Evolutionary conservation across 768 basidiomycete genomes (phyloP), one percentile per base, ranked within the genome.

Genomic region (Pleurotus tuoliensis): DNA sequence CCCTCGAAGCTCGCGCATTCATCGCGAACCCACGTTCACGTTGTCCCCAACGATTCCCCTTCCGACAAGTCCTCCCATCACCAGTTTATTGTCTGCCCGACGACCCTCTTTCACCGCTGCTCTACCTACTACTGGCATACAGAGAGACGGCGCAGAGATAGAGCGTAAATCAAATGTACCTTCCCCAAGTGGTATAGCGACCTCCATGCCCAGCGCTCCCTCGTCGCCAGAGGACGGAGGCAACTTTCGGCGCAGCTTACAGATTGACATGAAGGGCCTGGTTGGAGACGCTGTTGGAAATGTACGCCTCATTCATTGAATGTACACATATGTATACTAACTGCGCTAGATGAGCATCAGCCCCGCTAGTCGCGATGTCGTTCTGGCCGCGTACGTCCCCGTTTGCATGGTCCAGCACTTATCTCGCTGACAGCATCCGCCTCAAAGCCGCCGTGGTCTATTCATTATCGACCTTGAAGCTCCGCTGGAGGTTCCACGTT

Each of bases 381-480:
- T 93, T 3, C 82, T 98, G 45, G 95, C 93, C 49, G 88, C 92
- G 88, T 92, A 72, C 62, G 86, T 71, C 45, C 47, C 46, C 11
- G 1, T 20, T 44, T 48, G 34, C 20, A 41, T 51, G 30, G 0
- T 16, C 39, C 22, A 8, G 0, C n/a, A 9, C 15, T 44, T 47
- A 30, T 44, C 7, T 15, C 40, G 25, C 50, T 12, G 15, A 37
- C 38, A 20, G 16, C 25, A 38, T 61, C 27, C 56, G 52, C 44
- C 20, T 5, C 39, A 6, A 64, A 86, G 85, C 16, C 88, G 95
- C 4, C 86, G 93, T 56, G 96, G 96, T 0, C 78, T 99, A 13
- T 98, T 91, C 68, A 94, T 98, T 56, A 91, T 99, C 58, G 97
- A 98, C 75, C 79, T 99, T 13, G 87, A 94, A 59, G 82, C 89